Base-by-base conservation (phyloP, 768 basidiomycete genomes). In the Guyanaporus albipodus region DNA sequence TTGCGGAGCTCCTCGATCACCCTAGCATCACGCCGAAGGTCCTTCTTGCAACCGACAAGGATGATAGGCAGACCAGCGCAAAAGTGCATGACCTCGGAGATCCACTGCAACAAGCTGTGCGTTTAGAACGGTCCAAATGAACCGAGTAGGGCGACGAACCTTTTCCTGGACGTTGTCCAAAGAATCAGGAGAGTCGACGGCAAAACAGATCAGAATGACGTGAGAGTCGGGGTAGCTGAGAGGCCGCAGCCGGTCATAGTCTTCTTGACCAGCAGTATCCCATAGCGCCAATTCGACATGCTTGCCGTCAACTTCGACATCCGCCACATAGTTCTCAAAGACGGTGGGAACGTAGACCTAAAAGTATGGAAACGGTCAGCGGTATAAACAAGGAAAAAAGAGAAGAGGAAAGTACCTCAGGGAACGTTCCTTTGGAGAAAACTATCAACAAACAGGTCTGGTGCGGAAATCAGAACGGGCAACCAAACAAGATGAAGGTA, bases 201-300 rank as follows among this genome's bases (percentile, higher is more conserved):
- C 93, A 69, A 96, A 99, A 70, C 95, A 97, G 72, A 99, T 96
- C 58, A 98, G 82, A 74, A 99, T 98, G 70, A 99, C 94, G 67
- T 99, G 94, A n/a, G 92, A 94, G 73, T 98, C 95, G 46, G 95
- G 95, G 73, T 99, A 99, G 60, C 87, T 91, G 65, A 99, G 82
- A 50, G 96, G 96, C 46, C 96, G 82, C 57, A 99, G 90, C 60
- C 95, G 90, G 71, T 98, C 96, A 70, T 98, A 98, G 69, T 98
- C 96, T 72, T 97, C 95, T 70, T 98, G 95, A 44, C 96, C 96
- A 27, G 96, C 95, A 42, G 96, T 98, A 94, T 98, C 96, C 96
- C 96, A 98, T 60, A 99, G 74, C 23, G 96, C 95, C 61, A 99
- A 78, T 72, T 99, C 96, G 59, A 98, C 94, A 66, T 94, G 91